These are phyloP conservation scores for Apiospora marii DNA, from an alignment of 2,329 filamentous ascomycete genomes.

Conservation along the genomic window DNA sequence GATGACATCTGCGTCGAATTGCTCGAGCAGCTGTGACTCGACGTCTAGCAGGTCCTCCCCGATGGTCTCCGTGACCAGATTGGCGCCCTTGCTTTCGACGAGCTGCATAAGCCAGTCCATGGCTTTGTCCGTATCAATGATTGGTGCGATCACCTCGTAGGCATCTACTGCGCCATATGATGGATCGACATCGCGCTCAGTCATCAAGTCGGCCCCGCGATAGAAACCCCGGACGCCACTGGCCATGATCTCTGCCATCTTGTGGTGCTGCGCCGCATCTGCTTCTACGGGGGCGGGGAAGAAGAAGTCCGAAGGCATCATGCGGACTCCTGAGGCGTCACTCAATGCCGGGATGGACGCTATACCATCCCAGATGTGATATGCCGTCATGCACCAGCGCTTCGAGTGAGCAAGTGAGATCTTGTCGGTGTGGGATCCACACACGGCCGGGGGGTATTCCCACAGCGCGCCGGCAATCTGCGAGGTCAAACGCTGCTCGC, in stretches of 20 bases:
- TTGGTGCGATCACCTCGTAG: slow-evolving; percentile 52
- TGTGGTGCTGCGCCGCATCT: slow-evolving; percentile 43
- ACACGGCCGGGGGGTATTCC: slow-evolving; percentile 55
- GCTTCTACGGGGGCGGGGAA: slow-evolving; percentile 46
- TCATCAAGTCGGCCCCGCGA: slow-evolving; percentile 44
- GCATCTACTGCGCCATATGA: slow-evolving; percentile 49
- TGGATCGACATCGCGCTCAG: slow-evolving; percentile 44
- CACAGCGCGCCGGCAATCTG: slow-evolving; percentile 56
- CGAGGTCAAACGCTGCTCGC: slow-evolving; percentile 49
- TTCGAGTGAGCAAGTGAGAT: slow-evolving; percentile 50
- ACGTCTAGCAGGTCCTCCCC: slow-evolving; percentile 44
- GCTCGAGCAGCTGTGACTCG: slow-evolving; percentile 43
- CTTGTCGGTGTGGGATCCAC: slow-evolving; percentile 51
- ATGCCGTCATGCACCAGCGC: slow-evolving; percentile 51
- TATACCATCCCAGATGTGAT: slow-evolving; percentile 50
- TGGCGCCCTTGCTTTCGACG: slow-evolving; percentile 50
- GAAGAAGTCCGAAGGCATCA: slow-evolving; percentile 50
- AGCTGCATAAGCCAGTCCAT: slow-evolving; percentile 52
- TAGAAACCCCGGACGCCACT: slow-evolving; percentile 47
- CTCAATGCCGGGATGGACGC: slow-evolving; percentile 43
- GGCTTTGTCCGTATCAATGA: slow-evolving; percentile 54
- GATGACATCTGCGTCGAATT: slow-evolving; percentile 50
- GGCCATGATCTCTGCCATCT: slow-evolving; percentile 50
- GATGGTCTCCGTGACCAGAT: slow-evolving; percentile 48
- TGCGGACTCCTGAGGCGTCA: slow-evolving; percentile 46